phyloP scores from a whole-genome alignment of 2,329 filamentous ascomycete species.

The Myrmaecium sp. region DNA sequence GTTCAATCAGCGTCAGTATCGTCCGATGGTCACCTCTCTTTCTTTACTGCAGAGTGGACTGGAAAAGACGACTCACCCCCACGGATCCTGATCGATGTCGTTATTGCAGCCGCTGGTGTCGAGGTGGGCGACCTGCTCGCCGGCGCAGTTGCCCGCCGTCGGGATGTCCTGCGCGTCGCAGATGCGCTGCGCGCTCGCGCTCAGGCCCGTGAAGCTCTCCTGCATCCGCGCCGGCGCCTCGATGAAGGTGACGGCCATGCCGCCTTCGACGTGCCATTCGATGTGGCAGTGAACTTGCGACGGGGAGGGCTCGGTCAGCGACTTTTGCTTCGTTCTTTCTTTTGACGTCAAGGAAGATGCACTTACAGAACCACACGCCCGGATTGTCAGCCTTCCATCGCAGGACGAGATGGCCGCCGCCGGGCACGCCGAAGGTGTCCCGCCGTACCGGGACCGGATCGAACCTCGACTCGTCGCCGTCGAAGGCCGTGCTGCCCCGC shows the following conservation, averaged over 20 bases:
- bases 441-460: constrained; percentile 44
- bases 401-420: constrained; percentile 50
- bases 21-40: too few relatives aligned
- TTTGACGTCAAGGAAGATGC: constrained; percentile 2
- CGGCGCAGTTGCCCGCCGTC: constrained; percentile 5
- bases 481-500: constrained; percentile 25
- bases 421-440: constrained; percentile 47
- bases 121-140: not conserved
- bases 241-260: constrained; percentile 14
- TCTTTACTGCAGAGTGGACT: too few relatives aligned
- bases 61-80: constrained; percentile 2
- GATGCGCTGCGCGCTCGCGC: constrained; percentile 1
- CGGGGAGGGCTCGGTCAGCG: constrained; percentile 35
- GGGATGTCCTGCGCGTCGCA: constrained; percentile 2
- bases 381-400: constrained; percentile 41
- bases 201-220: not conserved
- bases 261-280: constrained; percentile 31
- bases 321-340: constrained; percentile 15
- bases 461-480: constrained; percentile 30
- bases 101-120: constrained; percentile 1
- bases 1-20: too few relatives aligned
- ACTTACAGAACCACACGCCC: constrained; percentile 31
- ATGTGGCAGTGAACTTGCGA: constrained; percentile 51
- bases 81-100: constrained; percentile 1
- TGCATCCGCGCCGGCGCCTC: constrained; percentile 12